Evolutionary conservation across 2,329 filamentous ascomycete species (phyloP).

Genomic region (Fusarium proliferatum): DNA sequence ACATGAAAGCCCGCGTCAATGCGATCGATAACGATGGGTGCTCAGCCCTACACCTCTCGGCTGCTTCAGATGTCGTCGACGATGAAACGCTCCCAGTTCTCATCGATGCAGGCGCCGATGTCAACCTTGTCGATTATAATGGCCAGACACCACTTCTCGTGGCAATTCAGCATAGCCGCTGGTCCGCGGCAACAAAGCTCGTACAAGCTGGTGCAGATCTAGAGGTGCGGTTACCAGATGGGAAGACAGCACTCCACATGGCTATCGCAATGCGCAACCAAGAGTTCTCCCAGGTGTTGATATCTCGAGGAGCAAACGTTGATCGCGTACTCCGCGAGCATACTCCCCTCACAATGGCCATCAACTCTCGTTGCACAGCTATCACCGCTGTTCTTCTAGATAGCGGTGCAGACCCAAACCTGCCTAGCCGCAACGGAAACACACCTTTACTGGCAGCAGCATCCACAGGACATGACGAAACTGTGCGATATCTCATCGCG

Average conservation of each 20-base stretch:
- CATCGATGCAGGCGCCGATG: slow-evolving; percentile 40
- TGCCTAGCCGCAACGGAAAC: slow-evolving; percentile 43
- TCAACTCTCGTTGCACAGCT: slow-evolving; percentile 41
- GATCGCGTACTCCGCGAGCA: slow-evolving; percentile 43
- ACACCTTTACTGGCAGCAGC: slow-evolving; percentile 44
- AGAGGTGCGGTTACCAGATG: slow-evolving; percentile 41
- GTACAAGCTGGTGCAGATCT: slow-evolving; percentile 44
- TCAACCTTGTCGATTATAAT: slow-evolving; percentile 42
- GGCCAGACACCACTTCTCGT: slow-evolving; percentile 43
- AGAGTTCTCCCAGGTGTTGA: slow-evolving; percentile 42
- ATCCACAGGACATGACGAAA: slow-evolving; percentile 45
- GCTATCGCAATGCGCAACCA: slow-evolving; percentile 45
- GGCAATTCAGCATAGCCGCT: slow-evolving; percentile 41
- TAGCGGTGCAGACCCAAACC: slow-evolving; percentile 42
- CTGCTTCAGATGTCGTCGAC: slow-evolving; percentile 43
- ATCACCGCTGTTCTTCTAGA: slow-evolving; percentile 44
- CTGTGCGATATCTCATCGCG: slow-evolving; percentile 43
- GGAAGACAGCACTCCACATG: slow-evolving; percentile 44
- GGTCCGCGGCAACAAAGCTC: slow-evolving; percentile 39
- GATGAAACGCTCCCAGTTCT: slow-evolving; percentile 42
- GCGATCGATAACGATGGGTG: slow-evolving; percentile 42
- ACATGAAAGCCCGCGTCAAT: slow-evolving; percentile 40
- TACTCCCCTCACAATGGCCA: slow-evolving; percentile 45
- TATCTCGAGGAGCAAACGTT: slow-evolving; percentile 44
- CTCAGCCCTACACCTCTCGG: slow-evolving; percentile 44